Evolutionary conservation across 345 rosid genomes (phyloP), one percentile per base, ranked within the genome.

Genomic region (Populus euphratica): DNA sequence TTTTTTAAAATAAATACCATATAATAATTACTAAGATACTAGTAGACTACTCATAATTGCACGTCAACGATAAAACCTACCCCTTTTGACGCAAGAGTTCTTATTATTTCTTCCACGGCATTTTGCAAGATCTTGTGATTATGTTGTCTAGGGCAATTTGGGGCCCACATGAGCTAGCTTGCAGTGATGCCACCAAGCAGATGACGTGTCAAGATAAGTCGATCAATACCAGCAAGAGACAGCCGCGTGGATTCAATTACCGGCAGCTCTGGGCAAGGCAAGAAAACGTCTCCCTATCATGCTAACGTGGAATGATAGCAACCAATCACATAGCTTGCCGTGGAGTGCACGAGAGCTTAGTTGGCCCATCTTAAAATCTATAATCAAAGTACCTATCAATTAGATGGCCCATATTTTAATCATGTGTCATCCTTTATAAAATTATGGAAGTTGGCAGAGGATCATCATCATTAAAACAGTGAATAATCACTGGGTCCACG

Each of bases 201-300:
- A 0, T 65, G 76, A 75, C 27, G 52, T 64, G 83, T 50, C 23
- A 62, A 59, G 4, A 11, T 38, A 35, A 14, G n/a, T 66, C 18
- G 68, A 2, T 41, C 44, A 41, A 10, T 10, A 41, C 44, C 44
- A 41, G 12, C 12, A 50, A 50, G 59, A 50, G 74, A 56, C 75
- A 77, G 62, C 33, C 29, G 50, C 76, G 70, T 27, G 70, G 44
- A 36, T 50, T n/a, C 23, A 16, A 31, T 25, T 9, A 36, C 81
- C 50, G 50, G 72, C 73, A 4, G 73, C 33, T 43, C 12, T 13
- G 10, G 16, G 27, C 54, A 8, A 43, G 61, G 61, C 25, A 20
- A 2, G 10, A 20, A 3, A 20, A 21, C 25, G 61, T 54, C 23
- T 21, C 23, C 7, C 4, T 7, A 54, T 6, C 61, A 20, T 20